Evolutionary conservation across 2,329 filamentous ascomycete species (phyloP), one percentile per base, ranked within the genome.

Genomic region (Domatiomyces globalis): DNA sequence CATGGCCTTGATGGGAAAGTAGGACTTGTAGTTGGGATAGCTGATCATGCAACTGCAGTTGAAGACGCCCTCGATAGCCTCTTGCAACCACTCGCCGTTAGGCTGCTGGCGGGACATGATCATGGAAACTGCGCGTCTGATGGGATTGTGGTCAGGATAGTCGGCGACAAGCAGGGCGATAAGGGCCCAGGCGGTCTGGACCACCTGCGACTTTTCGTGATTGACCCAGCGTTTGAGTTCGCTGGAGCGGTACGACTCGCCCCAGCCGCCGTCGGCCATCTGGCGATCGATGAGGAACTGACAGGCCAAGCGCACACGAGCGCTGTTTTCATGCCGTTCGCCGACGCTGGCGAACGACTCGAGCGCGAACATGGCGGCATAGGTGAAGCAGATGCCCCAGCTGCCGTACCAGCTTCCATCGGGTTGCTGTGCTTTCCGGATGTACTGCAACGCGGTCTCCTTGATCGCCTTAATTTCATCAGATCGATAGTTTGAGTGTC

Each of bases 11-110:
- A 96, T 85, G 1, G 90, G 83, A 69, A 95, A 98, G 53, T 84
- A 85, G 66, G 95, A 92, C 73, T 96, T 98, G 75, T 98, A 98
- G 73, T 98, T 98, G 44, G 90, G 90, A 64, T 98, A 98, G 0
- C 87, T 92, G 58, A 98, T 98, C 87, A 95, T 96, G 74, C 81
- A 83, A 62, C 54, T 22, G 27, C 45, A 95, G 71, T 98, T 98
- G 71, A 98, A 98, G 9, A 98, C 92, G 1, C 92, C 92, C 67
- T 98, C 92, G 61, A 98, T 96, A 0, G 85, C 83, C 68, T 96
- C 92, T 65, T 95, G 89, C 59, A 85, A 66, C 92, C 92, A 98
- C 71, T 95, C 89, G 33, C 92, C 92, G 63, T 95, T 95, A 2
- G 73, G 65, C 67, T 87, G 83, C 71, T 98, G 92, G 47, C 90